Base-by-base conservation (phyloP, 495 filamentous ascomycete genomes). In the Amniculicola lignicola region DNA sequence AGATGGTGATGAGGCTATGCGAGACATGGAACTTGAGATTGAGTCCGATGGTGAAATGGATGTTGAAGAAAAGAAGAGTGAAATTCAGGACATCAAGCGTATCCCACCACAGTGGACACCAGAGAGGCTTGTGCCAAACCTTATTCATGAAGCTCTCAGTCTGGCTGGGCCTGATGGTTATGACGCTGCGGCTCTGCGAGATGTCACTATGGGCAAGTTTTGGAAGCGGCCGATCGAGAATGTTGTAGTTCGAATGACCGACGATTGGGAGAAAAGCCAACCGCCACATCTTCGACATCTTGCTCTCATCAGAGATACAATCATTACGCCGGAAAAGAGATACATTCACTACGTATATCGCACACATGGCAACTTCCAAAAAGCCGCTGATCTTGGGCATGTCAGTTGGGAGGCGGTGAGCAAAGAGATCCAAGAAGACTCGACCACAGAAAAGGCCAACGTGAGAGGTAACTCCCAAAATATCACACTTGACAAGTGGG, bases 221-320 rank as follows among this genome's bases (percentile, higher is more conserved):
- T 84, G 77, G 63, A 76, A 74, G 50, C 70, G 82, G 50, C 80
- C 83, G 2, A 57, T 83, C 25, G 85, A 88, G 59, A 72, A 75
- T 40, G 65, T 75, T 18, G 53, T 87, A 25, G 67, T 65, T 54
- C 76, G 82, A 24, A 62, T 87, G 22, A 78, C 77, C 1, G 78
- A 85, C 58, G 71, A 75, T 51, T 85, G 82, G 75, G 75, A 80
- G 38, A 46, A 78, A 24, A 81, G 81, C 2, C 85, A 88, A 53
- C 85, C 85, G 15, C 68, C 74, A 15, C 75, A 85, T 61, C 72
- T 88, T 37, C 77, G 77, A 22, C 81, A 86, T 62, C 67, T 84
- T n/a, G 75, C 79, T 21, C 73, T 88, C 16, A 73, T 88, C 35
- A 71, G 81, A 54, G 85, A 88, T 57, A 81, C 77, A 15, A 72